Conservation (phyloP, 805 yeast genomes). For the Blastobotrys chiropterorum region DNA sequence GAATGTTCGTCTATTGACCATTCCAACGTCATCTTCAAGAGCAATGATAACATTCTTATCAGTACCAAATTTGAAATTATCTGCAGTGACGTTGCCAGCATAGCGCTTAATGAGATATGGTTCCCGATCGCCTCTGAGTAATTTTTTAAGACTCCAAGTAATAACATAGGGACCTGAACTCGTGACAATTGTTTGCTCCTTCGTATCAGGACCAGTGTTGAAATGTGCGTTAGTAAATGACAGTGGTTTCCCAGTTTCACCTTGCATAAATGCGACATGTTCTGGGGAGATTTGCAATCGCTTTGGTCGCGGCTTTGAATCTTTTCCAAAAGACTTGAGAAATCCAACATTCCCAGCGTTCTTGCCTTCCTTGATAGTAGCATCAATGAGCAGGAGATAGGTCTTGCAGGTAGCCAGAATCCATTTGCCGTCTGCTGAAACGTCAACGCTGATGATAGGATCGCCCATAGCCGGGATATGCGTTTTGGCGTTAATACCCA, state of each 20-base stretch:
- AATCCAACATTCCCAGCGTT: slow-evolving; percentile 60
- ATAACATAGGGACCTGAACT: slow-evolving; percentile 79
- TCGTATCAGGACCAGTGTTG: slow-evolving; percentile 59
- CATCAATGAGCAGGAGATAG: slow-evolving; percentile 65
- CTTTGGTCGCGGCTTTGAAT: slow-evolving; percentile 61
- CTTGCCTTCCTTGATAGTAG: slow-evolving; percentile 54
- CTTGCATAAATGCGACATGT: slow-evolving; percentile 57
- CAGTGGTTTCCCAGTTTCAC: slow-evolving; percentile 43
- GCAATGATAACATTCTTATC: slow-evolving; percentile 68
- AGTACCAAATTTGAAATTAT: slow-evolving; percentile 71
- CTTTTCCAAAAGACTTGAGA: slow-evolving; percentile 54
- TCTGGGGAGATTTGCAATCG: slow-evolving; percentile 65
- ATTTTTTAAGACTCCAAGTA: slow-evolving; percentile 66
- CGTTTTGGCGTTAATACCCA: slow-evolving; percentile 75
- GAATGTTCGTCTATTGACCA: slow-evolving; percentile 57
- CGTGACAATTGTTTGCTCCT: slow-evolving; percentile 67
- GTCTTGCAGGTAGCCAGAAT: slow-evolving; percentile 71
- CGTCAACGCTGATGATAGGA: slow-evolving; percentile 57
- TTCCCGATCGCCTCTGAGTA: slow-evolving; percentile 45
- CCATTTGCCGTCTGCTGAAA: slow-evolving; percentile 76
- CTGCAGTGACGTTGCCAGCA: slow-evolving; percentile 58
- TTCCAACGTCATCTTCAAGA: slow-evolving; percentile 66
- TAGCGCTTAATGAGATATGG: slow-evolving; percentile 63
- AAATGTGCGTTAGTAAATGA: slow-evolving; percentile 69
- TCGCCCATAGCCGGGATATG: slow-evolving; percentile 81